Evolutionary conservation across 2,329 filamentous ascomycete genomes (phyloP).

Genomic region (Colletotrichum lini): DNA sequence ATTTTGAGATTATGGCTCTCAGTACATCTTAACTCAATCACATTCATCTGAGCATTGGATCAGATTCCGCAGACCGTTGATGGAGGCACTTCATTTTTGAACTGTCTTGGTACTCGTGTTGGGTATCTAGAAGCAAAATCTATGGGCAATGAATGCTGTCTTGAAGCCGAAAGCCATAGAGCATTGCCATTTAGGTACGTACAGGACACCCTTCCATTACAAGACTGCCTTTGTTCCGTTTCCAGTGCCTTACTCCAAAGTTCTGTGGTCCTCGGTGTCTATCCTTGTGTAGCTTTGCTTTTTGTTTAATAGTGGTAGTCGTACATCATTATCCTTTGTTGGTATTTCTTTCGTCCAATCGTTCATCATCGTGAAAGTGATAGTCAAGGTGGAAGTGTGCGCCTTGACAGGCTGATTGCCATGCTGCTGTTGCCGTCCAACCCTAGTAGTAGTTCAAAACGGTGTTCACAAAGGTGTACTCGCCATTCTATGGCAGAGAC

Average conservation of each 20-base stretch:
- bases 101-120: constrained; percentile 15
- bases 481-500: constrained; percentile 17
- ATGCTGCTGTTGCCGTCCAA: neutral
- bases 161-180: neutral
- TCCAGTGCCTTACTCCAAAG: constrained; percentile 11
- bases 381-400: neutral
- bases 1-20: too few relatives aligned
- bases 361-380: constrained; percentile 12
- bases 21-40: neutral
- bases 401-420: neutral
- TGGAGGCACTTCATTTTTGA: neutral
- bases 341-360: constrained; percentile 21
- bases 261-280: constrained; percentile 9
- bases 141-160: neutral
- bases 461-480: neutral
- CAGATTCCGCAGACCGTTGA: neutral
- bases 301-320: constrained; percentile 12
- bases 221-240: constrained; percentile 3
- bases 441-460: neutral
- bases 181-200: constrained; percentile 19
- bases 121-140: constrained; percentile 32
- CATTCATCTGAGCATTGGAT: neutral
- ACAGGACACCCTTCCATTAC: constrained; percentile 6
- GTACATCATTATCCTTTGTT: constrained; percentile 35
- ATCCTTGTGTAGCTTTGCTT: neutral